phyloP scores from a whole-genome alignment of 2,329 filamentous ascomycete species.

The Basipetospora chlamydospora region DNA sequence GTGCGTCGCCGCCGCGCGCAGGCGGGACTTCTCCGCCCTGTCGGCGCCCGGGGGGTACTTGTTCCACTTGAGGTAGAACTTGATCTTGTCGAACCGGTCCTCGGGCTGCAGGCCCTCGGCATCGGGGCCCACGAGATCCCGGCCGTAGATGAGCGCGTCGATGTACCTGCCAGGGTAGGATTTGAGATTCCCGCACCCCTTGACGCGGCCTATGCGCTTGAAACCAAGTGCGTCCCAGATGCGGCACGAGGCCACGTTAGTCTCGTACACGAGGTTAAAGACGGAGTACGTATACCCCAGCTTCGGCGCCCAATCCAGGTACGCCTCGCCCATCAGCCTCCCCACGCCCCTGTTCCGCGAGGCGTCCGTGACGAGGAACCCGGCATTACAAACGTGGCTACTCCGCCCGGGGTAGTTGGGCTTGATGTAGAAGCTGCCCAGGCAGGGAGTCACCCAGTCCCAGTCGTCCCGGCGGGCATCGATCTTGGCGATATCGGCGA shows the following conservation, averaged over 20 bases:
- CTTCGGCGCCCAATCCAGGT: slow-evolving; percentile 65
- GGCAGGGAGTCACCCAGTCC: slow-evolving; percentile 69
- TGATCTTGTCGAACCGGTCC: slow-evolving; percentile 86
- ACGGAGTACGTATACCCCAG: slow-evolving; percentile 83
- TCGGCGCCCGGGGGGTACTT: slow-evolving; percentile 90
- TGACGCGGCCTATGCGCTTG: slow-evolving; percentile 78
- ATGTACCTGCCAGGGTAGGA: slow-evolving; percentile 55
- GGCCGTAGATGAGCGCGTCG: slow-evolving; percentile 67
- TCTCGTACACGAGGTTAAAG: slow-evolving; percentile 91
- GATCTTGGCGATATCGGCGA: slow-evolving; percentile 28
- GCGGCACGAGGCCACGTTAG: slow-evolving; percentile 75
- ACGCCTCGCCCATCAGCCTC: slow-evolving; percentile 60
- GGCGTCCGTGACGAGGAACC: slow-evolving; percentile 61
- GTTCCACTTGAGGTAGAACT: slow-evolving; percentile 88
- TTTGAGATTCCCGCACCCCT: slow-evolving; percentile 53
- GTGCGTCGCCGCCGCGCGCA: slow-evolving; percentile 85
- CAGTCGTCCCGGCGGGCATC: slow-evolving; percentile 45
- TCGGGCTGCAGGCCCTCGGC: slow-evolving; percentile 17
- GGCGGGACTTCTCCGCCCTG: slow-evolving; percentile 85
- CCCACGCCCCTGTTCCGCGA: slow-evolving; percentile 62
- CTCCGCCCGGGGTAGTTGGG: slow-evolving; percentile 85
- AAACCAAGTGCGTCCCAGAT: slow-evolving; percentile 90
- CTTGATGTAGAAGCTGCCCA: slow-evolving; percentile 89
- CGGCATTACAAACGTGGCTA: slow-evolving; percentile 81
- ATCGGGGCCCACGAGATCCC: slow-evolving; percentile 34